A percentile compares a stretch with the other conserved stretches of the same genome.
Conservation (phyloP, 148 eudicot species). For the Silene conica region DNA sequence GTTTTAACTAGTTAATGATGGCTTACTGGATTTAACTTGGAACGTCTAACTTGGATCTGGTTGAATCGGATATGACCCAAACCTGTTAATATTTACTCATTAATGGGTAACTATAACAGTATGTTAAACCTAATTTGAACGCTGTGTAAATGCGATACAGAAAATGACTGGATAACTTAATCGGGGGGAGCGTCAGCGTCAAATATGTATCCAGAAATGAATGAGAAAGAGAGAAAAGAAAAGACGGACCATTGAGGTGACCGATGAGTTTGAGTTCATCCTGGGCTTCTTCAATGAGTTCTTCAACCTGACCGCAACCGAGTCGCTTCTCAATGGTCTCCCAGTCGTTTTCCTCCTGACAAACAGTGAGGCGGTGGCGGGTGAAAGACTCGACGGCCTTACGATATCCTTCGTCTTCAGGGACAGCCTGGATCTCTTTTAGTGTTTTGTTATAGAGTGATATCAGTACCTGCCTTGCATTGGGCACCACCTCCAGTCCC, state of each 20-base stretch:
- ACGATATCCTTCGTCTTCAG: conserved; percentile 80
- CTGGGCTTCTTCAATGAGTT: conserved; percentile 78
- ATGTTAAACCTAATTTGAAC: too few species aligned
- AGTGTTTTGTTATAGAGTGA: conserved; percentile 77
- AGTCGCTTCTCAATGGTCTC: conserved; percentile 67
- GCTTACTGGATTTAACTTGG: too few species aligned
- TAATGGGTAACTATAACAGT: too few species aligned
- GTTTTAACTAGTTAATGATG: too few species aligned
- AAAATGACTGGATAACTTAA: too few species aligned
- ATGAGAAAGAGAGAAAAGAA: too few species aligned
- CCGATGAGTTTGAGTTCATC: conserved; percentile 79
- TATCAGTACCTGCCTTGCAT: conserved; percentile 73
- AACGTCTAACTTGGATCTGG: too few species aligned
- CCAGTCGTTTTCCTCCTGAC: conserved; percentile 73
- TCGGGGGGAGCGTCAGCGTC: too few species aligned
- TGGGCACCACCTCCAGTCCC: conserved; percentile 82
- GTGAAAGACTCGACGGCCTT: conserved; percentile 95
- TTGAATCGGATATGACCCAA: too few species aligned
- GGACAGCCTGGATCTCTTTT: conserved; percentile 76
- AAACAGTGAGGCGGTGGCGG: conserved; percentile 69
- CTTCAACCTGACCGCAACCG: conserved; percentile 89
- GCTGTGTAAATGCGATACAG: too few species aligned
- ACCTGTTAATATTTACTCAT: too few species aligned
- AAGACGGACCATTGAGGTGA: conserved; percentile 56
- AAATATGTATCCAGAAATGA: too few species aligned